Evolutionary conservation across 73 alveolate genomes (phyloP), one percentile per base, ranked within the genome.

Genomic region (Blepharisma stoltei): DNA sequence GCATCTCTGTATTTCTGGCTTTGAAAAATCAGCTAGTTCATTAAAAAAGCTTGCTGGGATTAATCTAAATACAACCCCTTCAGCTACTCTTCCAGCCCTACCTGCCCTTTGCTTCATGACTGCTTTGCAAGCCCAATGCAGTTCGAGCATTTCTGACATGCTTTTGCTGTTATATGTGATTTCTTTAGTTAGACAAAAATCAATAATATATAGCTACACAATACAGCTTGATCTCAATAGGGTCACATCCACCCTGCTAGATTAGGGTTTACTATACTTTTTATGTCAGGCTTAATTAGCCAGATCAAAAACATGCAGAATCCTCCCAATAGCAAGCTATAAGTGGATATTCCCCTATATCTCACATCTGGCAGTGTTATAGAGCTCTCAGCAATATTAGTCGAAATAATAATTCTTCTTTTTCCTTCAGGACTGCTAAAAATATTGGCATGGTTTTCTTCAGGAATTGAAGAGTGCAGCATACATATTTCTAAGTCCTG

Each of bases 361-460:
- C 81, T 85, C 54, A 94, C 90, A 77, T 97, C 98, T 7, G 99
- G 97, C 7, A 97, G 91, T 7, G 99, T 97, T 46, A 97, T 93
- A 6, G 98, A 90, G 73, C 98, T 91, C 86, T 97, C 99, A 38
- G 99, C 99, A 7, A 97, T 95, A 83, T 97, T 97, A 5, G 99
- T 96, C 5, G 98, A 94, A 25, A 96, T 80, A 8, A 96, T 96
- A 38, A 96, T 91, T 77, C 95, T 94, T 68, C 99, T 83, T 81
- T 87, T 89, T 45, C 88, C 81, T 44, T 78, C 78, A 32, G 77
- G 81, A 43, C 38, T 54, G 8, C n/a, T 44, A 43, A 69, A 69
- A 1, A 69, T 46, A 18, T 43, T 38, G 0, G 32, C 67, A 43
- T 69, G 79, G 79, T 20, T 44, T 69, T 69, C 79, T 69, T 69